Evolutionary conservation across 1,284 basidiomycete genomes (phyloP).

Genomic region (Heimioporus punctisporus): DNA sequence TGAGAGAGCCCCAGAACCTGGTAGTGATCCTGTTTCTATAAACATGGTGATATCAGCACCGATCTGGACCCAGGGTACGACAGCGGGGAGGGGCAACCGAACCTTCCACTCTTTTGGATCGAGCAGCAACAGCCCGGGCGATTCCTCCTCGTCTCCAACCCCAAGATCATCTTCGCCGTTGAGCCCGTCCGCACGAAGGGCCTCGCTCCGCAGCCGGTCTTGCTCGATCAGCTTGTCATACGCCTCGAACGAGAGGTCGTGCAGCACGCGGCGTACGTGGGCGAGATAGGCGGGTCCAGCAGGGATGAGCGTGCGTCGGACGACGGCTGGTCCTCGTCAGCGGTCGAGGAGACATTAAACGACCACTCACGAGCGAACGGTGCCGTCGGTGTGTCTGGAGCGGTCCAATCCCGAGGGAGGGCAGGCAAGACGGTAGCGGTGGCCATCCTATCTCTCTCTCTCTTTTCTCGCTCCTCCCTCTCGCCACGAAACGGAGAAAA

Average conservation of each 20-base stretch:
- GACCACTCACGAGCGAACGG: slow-evolving; percentile 28
- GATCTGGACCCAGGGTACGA: not conserved
- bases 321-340: slow-evolving; percentile 18
- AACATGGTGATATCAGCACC: slow-evolving; percentile 4
- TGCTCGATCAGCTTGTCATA: slow-evolving; percentile 72
- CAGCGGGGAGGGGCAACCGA: slow-evolving; percentile 15
- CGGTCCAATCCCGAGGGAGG: slow-evolving; percentile 17
- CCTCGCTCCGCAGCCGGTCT: slow-evolving; percentile 51
- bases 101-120: slow-evolving; percentile 99
- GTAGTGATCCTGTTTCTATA: slow-evolving; percentile 97
- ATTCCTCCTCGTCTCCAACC: slow-evolving; percentile 92
- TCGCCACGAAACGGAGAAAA: too few relatives aligned
- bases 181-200: slow-evolving; percentile 53
- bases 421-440: slow-evolving; percentile 6
- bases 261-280: slow-evolving; percentile 74
- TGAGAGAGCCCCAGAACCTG: slow-evolving; percentile 94
- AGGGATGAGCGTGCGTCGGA: slow-evolving; percentile 58
- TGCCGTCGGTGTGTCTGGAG: slow-evolving; percentile 10
- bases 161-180: slow-evolving; percentile 87
- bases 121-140: slow-evolving; percentile 65
- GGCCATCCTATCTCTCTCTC: not conserved
- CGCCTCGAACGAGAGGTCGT: slow-evolving; percentile 80
- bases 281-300: slow-evolving; percentile 86
- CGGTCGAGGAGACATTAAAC: not conserved
- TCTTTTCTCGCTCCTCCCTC: not conserved